phyloP scores from a whole-genome alignment of 2,329 filamentous ascomycete species.

The Botryotinia convoluta region DNA sequence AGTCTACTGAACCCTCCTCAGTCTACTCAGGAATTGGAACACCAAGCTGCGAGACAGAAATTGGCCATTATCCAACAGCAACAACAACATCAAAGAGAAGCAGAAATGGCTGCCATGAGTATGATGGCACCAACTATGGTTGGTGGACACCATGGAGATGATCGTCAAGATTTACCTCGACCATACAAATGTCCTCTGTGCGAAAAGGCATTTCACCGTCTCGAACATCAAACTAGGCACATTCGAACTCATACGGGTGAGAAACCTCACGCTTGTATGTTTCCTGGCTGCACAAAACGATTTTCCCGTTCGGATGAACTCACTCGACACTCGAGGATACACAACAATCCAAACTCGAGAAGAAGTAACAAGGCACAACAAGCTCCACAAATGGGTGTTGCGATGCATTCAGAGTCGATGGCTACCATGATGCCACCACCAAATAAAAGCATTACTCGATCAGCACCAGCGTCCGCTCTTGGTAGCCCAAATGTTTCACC shows the following conservation, averaged over 20 bases:
- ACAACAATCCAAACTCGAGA: conserved; percentile 97
- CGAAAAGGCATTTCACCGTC: conserved; percentile 96
- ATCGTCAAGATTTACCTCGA: conserved; percentile 71
- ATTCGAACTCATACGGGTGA: conserved; percentile 97
- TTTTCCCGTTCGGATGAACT: conserved; percentile 96
- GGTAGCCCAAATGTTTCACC: conserved; percentile 95
- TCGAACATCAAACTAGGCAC: conserved; percentile 89
- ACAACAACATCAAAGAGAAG: conserved; percentile 35
- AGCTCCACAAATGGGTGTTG: conserved; percentile 47
- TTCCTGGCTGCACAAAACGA: conserved; percentile 92
- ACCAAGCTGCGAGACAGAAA: conserved; percentile 35
- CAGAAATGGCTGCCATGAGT: conserved; percentile 52
- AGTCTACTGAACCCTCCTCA: conserved; percentile 71
- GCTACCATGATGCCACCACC: conserved; percentile 76
- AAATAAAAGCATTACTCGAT: conserved; percentile 78
- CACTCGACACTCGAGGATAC: conserved; percentile 94
- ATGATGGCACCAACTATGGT: conserved; percentile 37
- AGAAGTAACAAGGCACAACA: conserved; percentile 78
- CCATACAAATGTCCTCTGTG: conserved; percentile 98
- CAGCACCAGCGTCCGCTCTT: conserved; percentile 80
- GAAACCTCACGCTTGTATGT: conserved; percentile 95
- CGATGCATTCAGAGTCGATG: conserved; percentile 50
- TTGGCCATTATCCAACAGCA: conserved; percentile 38
- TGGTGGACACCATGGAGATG: conserved; percentile 38
- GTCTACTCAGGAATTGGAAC: conserved; percentile 39